Evolutionary conservation across 2,329 filamentous ascomycete species (phyloP).

Genomic region (Teratosphaeria viscida): DNA sequence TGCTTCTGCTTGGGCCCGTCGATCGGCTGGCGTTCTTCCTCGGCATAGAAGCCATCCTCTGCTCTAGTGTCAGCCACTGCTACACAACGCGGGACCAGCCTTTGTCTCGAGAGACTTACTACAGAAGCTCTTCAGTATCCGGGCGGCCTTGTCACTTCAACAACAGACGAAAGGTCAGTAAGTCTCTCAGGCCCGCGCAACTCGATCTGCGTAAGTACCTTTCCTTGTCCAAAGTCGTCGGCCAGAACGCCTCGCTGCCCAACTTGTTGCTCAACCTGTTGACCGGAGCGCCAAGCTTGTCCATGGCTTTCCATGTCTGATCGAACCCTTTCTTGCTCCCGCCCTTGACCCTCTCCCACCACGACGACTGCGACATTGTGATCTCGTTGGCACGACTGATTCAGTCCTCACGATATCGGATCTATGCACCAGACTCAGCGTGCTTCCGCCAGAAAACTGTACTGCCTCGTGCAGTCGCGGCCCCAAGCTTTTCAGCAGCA

Average conservation of each 20-base stretch:
- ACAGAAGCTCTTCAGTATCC: slow-evolving; percentile 84
- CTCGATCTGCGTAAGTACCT: neutral
- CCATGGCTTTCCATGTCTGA: slow-evolving; percentile 56
- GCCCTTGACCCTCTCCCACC: slow-evolving; percentile 47
- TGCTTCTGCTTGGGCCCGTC: slow-evolving; percentile 51
- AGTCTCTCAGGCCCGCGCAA: neutral
- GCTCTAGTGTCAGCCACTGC: slow-evolving; percentile 8
- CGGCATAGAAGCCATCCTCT: slow-evolving; percentile 59
- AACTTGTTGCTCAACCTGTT: slow-evolving; percentile 74
- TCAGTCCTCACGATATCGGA: neutral
- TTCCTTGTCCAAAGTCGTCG: slow-evolving; percentile 74
- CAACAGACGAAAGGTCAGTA: neutral
- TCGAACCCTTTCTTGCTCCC: slow-evolving; percentile 59
- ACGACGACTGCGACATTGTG: slow-evolving; percentile 18
- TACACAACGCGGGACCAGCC: neutral
- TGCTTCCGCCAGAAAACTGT: neutral
- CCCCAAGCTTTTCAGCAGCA: neutral
- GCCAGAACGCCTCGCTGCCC: slow-evolving; percentile 75
- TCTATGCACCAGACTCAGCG: neutral
- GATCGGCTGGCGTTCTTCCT: slow-evolving; percentile 37
- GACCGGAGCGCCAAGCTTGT: slow-evolving; percentile 59
- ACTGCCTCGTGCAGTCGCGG: neutral
- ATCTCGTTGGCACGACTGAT: neutral
- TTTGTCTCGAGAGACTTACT: slow-evolving; percentile 42
- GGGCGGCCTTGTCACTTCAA: slow-evolving; percentile 73